These are phyloP conservation scores for Rauvolfia tetraphylla DNA, from an alignment of 257 asterid species.

Conservation along the genomic window DNA sequence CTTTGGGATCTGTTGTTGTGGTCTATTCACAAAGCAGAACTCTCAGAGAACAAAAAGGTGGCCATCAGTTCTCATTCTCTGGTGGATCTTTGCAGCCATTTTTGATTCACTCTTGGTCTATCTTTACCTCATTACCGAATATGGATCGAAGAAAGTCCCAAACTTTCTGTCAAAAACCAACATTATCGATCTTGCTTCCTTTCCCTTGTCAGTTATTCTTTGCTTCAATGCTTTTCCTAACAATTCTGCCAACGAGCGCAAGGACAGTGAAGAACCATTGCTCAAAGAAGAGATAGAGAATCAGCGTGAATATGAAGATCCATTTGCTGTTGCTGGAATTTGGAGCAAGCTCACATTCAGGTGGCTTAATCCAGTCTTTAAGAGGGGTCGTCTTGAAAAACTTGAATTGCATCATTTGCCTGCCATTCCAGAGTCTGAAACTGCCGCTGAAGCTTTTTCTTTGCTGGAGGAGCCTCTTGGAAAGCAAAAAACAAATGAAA, in stretches of 20 bases:
- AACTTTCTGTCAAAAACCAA: constrained; percentile 32
- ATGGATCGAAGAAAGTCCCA: constrained; percentile 24
- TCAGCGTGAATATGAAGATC: constrained; percentile 23
- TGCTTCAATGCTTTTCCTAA: constrained; percentile 33
- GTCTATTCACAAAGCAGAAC: constrained; percentile 32
- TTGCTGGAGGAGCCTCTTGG: constrained; percentile 58
- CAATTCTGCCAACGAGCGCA: constrained; percentile 15
- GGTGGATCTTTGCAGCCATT: constrained; percentile 60
- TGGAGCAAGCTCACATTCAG: constrained; percentile 65
- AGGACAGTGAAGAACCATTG: constrained; percentile 40
- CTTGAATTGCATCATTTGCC: constrained; percentile 55
- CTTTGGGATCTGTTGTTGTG: constrained; percentile 36
- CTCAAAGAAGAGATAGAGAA: constrained; percentile 29
- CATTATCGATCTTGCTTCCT: constrained; percentile 43
- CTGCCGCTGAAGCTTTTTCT: constrained; percentile 64
- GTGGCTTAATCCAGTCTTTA: constrained; percentile 82
- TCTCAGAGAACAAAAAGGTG: constrained; percentile 31
- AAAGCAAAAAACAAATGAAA: constrained; percentile 33
- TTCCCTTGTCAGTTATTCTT: constrained; percentile 48
- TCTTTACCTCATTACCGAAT: constrained; percentile 28
- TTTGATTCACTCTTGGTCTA: constrained; percentile 26
- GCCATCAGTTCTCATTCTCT: constrained; percentile 58
- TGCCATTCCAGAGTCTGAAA: constrained; percentile 49
- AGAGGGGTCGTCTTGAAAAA: constrained; percentile 45
- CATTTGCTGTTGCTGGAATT: constrained; percentile 56